A percentile compares a stretch with the other conserved stretches of the same genome.
These are phyloP conservation scores for Aspergillus amoenus DNA, from an alignment of 2,329 filamentous ascomycete species.

Conservation along the genomic window DNA sequence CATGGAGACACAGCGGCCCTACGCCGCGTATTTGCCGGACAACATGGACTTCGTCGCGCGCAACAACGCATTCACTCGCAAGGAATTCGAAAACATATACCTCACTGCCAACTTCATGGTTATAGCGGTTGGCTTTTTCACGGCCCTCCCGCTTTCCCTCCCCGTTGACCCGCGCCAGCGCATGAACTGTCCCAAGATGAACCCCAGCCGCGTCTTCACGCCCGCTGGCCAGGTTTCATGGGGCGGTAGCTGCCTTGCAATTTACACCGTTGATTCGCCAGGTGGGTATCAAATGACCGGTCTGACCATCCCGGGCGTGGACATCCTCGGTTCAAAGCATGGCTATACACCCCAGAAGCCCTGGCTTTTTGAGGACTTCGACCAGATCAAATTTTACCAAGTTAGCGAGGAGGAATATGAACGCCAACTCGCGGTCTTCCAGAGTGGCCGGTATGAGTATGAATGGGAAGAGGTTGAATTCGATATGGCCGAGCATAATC, in stretches of 20 bases:
- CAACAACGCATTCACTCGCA: conserved; percentile 53
- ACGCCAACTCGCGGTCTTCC: conserved; percentile 47
- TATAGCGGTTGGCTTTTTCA: conserved; percentile 57
- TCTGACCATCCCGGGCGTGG: conserved; percentile 54
- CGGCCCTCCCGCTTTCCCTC: conserved; percentile 52
- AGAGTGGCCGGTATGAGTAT: conserved; percentile 53
- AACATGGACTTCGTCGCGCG: conserved; percentile 59
- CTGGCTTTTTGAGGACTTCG: conserved; percentile 59
- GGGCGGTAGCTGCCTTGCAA: conserved; percentile 55
- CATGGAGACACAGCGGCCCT: conserved; percentile 59
- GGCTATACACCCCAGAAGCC: conserved; percentile 49
- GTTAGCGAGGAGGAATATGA: conserved; percentile 55
- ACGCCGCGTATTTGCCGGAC: conserved; percentile 63
- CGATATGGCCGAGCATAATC: conserved; percentile 58
- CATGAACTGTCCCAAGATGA: conserved; percentile 57
- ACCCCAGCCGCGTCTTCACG: conserved; percentile 57
- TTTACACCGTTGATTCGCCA: conserved; percentile 58
- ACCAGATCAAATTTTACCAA: conserved; percentile 56
- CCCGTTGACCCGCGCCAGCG: conserved; percentile 56
- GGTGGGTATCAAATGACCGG: conserved; percentile 58
- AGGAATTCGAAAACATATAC: conserved; percentile 53
- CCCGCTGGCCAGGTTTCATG: conserved; percentile 57
- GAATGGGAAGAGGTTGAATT: conserved; percentile 52
- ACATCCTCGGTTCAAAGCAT: conserved; percentile 53
- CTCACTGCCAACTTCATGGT: conserved; percentile 52